A percentile compares a stretch with the other conserved stretches of the same genome.
Evolutionary conservation across 2,329 filamentous ascomycete genomes (phyloP).

Genomic region (Phialophora expanda): DNA sequence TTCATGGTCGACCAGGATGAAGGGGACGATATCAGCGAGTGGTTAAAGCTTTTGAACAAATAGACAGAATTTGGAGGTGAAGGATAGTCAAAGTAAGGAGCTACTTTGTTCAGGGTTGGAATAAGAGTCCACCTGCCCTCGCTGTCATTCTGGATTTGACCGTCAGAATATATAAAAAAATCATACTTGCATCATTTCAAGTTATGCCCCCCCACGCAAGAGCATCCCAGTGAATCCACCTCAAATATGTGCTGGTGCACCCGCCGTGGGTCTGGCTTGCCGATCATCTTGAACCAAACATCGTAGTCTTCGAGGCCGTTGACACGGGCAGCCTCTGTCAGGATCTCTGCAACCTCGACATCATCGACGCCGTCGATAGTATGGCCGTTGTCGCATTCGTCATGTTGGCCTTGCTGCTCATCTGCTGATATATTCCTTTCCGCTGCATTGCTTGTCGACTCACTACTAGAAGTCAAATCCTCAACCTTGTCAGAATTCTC

Average conservation of each 20-base stretch:
- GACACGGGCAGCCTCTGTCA: neutral
- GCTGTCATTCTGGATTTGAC: neutral
- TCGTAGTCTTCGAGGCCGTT: constrained; percentile 20
- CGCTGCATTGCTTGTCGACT: neutral
- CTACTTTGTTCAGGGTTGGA: neutral
- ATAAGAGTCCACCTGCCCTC: neutral
- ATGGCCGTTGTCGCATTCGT: neutral
- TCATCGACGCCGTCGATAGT: constrained; percentile 10
- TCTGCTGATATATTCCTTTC: neutral
- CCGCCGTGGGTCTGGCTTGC: constrained; percentile 8
- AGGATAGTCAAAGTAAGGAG: neutral
- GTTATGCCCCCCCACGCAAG: no score
- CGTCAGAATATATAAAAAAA: neutral
- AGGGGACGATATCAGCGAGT: neutral
- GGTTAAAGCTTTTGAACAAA: neutral
- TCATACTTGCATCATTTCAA: neutral
- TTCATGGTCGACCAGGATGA: constrained; percentile 9
- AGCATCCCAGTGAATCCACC: neutral
- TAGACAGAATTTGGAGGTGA: neutral
- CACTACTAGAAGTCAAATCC: no score
- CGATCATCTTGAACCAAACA: constrained; percentile 16
- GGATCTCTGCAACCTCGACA: constrained; percentile 15
- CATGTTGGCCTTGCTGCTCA: neutral
- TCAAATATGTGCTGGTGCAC: neutral
- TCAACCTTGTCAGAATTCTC: neutral